Conservation (phyloP, 331 rosid species). For the Acacia concinna region DNA sequence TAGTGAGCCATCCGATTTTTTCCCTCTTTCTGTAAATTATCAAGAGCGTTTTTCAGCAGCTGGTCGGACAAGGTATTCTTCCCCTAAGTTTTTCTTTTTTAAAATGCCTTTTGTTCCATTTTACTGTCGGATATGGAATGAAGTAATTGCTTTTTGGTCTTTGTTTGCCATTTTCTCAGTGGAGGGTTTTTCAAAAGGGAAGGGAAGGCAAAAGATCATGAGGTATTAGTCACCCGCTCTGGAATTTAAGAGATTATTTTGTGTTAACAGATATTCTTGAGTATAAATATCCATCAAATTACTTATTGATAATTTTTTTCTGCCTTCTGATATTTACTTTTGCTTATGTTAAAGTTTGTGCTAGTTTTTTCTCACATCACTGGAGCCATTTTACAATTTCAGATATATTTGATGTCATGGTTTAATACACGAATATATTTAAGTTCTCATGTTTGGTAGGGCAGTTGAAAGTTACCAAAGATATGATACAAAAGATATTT, state of each 20-base stretch:
- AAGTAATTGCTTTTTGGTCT: constrained; percentile 18
- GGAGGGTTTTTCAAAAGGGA: constrained; percentile 98
- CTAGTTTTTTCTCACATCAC: neutral
- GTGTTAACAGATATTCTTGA: constrained; percentile 13
- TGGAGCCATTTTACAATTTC: neutral
- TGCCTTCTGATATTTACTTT: constrained; percentile 14
- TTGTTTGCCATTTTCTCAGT: constrained; percentile 44
- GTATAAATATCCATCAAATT: constrained; percentile 13
- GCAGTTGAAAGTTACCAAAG: neutral
- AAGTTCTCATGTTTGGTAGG: neutral
- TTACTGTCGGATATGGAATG: constrained; percentile 10
- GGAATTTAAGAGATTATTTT: constrained; percentile 19
- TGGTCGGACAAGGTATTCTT: constrained; percentile 91
- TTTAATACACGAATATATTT: neutral
- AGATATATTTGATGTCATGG: neutral
- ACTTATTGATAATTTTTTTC: constrained; percentile 12
- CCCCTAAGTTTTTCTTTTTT: neutral
- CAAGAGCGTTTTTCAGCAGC: constrained; percentile 99
- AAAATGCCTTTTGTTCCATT: neutral
- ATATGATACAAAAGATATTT: neutral
- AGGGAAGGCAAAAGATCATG: constrained; percentile 89
- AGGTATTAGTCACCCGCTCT: constrained; percentile 54
- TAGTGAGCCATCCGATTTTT: constrained; percentile 93
- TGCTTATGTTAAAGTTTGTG: neutral
- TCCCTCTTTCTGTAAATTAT: constrained; percentile 88